Conservation (phyloP, 768 basidiomycete genomes). For the Tricholoma hemisulphureum region DNA sequence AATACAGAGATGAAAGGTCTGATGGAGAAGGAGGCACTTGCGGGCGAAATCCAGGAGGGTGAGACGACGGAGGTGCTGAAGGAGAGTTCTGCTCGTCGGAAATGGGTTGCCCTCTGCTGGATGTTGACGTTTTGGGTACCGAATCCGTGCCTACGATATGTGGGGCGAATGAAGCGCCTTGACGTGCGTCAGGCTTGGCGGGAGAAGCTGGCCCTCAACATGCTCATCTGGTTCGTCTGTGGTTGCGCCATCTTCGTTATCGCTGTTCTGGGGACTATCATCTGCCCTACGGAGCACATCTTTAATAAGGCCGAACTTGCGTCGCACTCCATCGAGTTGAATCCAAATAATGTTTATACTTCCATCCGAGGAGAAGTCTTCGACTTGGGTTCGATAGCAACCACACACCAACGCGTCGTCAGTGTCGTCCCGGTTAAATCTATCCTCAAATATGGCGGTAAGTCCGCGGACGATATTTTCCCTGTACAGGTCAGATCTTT, state of each 20-base stretch:
- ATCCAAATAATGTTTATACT: constrained; percentile 75
- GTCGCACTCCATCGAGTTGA: constrained; percentile 59
- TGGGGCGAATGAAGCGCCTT: constrained; percentile 91
- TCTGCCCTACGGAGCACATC: constrained; percentile 94
- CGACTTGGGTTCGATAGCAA: constrained; percentile 69
- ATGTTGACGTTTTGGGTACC: constrained; percentile 92
- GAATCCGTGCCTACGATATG: constrained; percentile 56
- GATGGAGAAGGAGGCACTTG: constrained; percentile 77
- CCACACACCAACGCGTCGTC: constrained; percentile 65
- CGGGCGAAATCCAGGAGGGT: constrained; percentile 82
- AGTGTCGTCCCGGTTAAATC: constrained; percentile 72
- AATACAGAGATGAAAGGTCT: constrained; percentile 71
- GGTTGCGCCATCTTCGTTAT: constrained; percentile 91
- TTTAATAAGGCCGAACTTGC: constrained; percentile 77
- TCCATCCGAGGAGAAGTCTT: constrained; percentile 94
- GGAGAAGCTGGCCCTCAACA: constrained; percentile 92
- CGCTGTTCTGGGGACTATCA: constrained; percentile 78
- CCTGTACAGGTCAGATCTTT: constrained; percentile 76
- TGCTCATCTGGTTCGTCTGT: constrained; percentile 95
- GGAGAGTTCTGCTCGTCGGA: constrained; percentile 73
- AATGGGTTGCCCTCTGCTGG: constrained; percentile 90
- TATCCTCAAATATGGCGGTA: constrained; percentile 82
- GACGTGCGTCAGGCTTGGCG: constrained; percentile 97
- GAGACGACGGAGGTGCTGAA: constrained; percentile 87
- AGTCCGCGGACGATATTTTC: constrained; percentile 73